Evolutionary conservation across 1,139 yeast genomes (phyloP), one percentile per base, ranked within the genome.

Genomic region (Suhomyces yuchorum): DNA sequence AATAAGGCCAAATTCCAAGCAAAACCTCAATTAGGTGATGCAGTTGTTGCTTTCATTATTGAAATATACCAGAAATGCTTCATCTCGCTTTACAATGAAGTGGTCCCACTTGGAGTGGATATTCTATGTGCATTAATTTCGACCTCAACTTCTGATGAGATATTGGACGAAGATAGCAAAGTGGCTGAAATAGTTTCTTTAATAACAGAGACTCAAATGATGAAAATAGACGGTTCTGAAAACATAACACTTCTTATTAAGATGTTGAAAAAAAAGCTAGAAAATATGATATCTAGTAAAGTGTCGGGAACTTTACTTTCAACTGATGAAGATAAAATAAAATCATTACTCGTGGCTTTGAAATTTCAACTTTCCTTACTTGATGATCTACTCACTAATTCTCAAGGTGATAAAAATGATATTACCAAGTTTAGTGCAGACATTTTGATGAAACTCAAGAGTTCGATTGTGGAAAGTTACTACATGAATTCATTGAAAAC

Each of bases 251-350:
- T 48, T 7, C 15, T 48, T 15, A 36, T 35, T 9, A 34, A 36
- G 7, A 47, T 58, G 7, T 43, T 67, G 2, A 50, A 52, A 11
- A 3, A 34, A 1, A 70, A 70, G 40, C 44, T 68, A 8, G 53
- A 56, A 12, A 71, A 69, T 44, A 54, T 70, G 33, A 53, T 70
- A 1, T 60, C 57, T 12, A 56, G 51, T 34, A 68, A 66, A 48
- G 45, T 68, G 37, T 39, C 63, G 1, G 41, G 61, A 0, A 54
- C 67, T 0, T 47, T 70, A 37, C 55, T 59, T 17, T 66, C 76
- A 14, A 49, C 71, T 12, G 68, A 66, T 46, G 70, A 70, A n/a
- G 74, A 69, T 1, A 70, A 67, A 51, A 61, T 72, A 8, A 48
- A 59, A 1, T 50, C 65, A 4, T 66, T 58, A 40, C 39, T 71